These are phyloP conservation scores for Leptosphaerulina australis DNA, from an alignment of 2,329 filamentous ascomycete genomes.

Conservation along the genomic window DNA sequence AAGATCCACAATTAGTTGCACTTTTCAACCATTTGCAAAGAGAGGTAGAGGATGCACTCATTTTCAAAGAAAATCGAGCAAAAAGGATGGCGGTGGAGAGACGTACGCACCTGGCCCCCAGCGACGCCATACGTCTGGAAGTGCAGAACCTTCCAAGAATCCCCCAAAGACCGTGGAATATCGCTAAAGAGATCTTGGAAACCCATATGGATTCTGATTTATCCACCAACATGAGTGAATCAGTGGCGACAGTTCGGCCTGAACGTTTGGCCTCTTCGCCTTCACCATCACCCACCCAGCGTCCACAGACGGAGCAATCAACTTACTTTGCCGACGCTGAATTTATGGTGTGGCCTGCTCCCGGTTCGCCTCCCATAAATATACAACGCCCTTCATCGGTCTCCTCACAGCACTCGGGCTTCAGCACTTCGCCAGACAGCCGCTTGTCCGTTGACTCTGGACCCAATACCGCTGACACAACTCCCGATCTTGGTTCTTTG, in stretches of 20 bases:
- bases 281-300: conserved; percentile 21
- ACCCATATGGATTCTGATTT: too few species aligned
- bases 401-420: conserved; percentile 26
- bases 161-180: conserved; percentile 35
- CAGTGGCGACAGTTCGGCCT: conserved; percentile 23
- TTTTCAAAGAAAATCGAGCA: conserved; percentile 40
- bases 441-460: conserved; percentile 12
- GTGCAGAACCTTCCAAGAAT: conserved; percentile 33
- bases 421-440: conserved; percentile 23
- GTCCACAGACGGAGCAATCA: conserved; percentile 21
- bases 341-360: too few species aligned
- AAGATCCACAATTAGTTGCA: conserved; percentile 35
- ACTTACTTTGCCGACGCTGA: too few species aligned
- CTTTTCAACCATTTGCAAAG: conserved; percentile 36
- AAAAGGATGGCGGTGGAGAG: conserved; percentile 35
- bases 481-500: conserved; percentile 29
- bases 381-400: conserved; percentile 21
- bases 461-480: conserved; percentile 28
- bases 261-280: conserved; percentile 19
- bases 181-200: conserved; percentile 33
- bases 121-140: conserved; percentile 37
- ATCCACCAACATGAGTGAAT: conserved; percentile 23
- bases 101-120: conserved; percentile 36
- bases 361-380: background rate
- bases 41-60: conserved; percentile 40